Conservation (phyloP, 495 filamentous ascomycete species). For the Corynascus novoguineensis region DNA sequence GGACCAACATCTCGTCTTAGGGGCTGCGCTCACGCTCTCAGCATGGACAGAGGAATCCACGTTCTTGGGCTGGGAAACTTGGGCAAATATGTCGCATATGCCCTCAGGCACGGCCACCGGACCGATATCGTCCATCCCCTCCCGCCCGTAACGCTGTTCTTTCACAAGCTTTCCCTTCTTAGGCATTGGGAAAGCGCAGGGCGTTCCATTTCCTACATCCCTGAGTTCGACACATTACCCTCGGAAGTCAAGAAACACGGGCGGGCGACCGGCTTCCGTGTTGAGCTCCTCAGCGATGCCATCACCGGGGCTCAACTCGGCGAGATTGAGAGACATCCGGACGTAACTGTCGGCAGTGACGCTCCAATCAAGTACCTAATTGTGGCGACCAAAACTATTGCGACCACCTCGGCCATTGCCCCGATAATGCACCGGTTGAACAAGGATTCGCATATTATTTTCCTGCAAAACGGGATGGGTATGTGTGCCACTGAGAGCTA, state of each 20-base stretch:
- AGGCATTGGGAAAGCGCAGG: constrained; percentile 27
- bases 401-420: constrained; percentile 51
- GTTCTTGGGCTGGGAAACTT: constrained; percentile 54
- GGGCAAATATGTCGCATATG: constrained; percentile 41
- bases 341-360: background rate
- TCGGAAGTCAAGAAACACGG: too few relatives aligned
- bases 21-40: too few relatives aligned
- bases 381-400: constrained; percentile 59
- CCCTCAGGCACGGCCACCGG: constrained; percentile 14
- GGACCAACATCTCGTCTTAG: too few relatives aligned
- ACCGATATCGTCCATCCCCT: background rate
- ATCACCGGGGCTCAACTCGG: background rate
- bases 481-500: constrained; percentile 12
- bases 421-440: constrained; percentile 54
- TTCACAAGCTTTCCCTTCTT: constrained; percentile 28
- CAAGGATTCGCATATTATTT: constrained; percentile 56
- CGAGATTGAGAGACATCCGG: background rate
- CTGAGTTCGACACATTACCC: background rate
- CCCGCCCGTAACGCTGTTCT: constrained; percentile 34
- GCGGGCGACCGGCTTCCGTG: constrained; percentile 20
- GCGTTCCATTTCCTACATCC: constrained; percentile 13
- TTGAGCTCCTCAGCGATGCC: background rate
- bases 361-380: constrained; percentile 58
- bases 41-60: constrained; percentile 20
- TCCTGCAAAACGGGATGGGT: constrained; percentile 79